phyloP scores from a whole-genome alignment of 2,329 filamentous ascomycete species.

The Ophiostoma australiae region DNA sequence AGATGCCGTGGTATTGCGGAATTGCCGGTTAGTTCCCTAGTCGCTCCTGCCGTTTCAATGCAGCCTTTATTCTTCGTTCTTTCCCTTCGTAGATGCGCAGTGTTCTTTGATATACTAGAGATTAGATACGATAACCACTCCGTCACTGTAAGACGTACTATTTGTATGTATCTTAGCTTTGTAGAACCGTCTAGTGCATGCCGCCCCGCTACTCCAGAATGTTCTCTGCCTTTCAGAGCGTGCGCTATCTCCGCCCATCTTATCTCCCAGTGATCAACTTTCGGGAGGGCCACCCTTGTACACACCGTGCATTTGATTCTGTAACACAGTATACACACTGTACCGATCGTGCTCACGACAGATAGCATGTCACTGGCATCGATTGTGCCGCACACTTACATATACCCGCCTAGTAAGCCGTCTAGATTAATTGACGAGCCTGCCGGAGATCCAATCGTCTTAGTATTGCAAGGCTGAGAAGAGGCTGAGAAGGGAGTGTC shows the following conservation, averaged over 20 bases:
- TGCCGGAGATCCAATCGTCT: too few relatives aligned
- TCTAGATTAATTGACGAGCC: background rate
- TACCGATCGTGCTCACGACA: background rate
- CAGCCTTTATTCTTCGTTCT: background rate
- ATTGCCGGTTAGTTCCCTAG: background rate
- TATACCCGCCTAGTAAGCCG: background rate
- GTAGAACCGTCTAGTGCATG: constrained; percentile 13
- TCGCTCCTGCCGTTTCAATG: background rate
- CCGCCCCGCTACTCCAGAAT: constrained; percentile 13
- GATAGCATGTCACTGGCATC: background rate
- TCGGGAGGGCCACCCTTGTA: background rate
- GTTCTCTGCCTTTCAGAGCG: constrained; percentile 5
- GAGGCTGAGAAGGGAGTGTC: background rate
- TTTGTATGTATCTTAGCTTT: background rate
- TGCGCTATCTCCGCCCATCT: background rate
- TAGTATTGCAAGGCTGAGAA: background rate
- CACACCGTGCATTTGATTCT: background rate
- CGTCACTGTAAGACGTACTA: background rate
- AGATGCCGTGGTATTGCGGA: background rate
- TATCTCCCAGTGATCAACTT: background rate
- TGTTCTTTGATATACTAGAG: background rate
- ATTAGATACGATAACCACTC: background rate
- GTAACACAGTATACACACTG: background rate
- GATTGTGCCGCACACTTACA: constrained; percentile 1
- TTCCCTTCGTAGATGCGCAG: background rate